phyloP scores from a whole-genome alignment of 805 yeast genomes.

The Saturnispora sanitii region DNA sequence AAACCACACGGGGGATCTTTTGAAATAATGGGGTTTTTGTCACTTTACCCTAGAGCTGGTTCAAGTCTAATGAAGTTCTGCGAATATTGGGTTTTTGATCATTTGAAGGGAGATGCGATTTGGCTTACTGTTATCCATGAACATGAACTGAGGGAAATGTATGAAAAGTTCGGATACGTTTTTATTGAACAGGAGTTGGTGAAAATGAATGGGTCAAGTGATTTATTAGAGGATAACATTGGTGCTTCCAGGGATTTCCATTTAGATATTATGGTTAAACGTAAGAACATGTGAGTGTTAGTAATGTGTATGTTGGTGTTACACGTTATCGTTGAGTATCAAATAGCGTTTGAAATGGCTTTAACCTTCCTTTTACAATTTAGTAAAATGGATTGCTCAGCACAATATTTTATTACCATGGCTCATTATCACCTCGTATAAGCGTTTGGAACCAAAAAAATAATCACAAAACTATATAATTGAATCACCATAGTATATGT shows the following conservation, averaged over 20 bases:
- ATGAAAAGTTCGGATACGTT: conserved; percentile 33
- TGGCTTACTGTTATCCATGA: conserved; percentile 38
- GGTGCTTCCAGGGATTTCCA: conserved; percentile 32
- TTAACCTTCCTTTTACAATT: too few relatives aligned
- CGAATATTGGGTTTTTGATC: conserved; percentile 11
- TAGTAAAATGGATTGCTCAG: too few relatives aligned
- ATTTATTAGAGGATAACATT: conserved; percentile 30
- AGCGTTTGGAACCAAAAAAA: too few relatives aligned
- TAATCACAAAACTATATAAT: too few relatives aligned
- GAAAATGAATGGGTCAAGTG: conserved; percentile 16
- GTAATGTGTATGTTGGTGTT: too few relatives aligned
- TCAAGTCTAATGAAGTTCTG: conserved; percentile 16
- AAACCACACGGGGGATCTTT: conserved; percentile 21
- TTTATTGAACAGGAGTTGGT: conserved; percentile 20
- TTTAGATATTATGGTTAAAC: conserved; percentile 29
- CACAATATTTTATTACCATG: too few relatives aligned
- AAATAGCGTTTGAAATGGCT: too few relatives aligned
- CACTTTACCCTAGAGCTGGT: conserved; percentile 35
- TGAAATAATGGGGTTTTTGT: conserved; percentile 46
- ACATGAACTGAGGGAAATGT: conserved; percentile 40
- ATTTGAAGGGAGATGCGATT: conserved; percentile 16
- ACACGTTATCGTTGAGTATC: too few relatives aligned
- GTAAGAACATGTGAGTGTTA: too few relatives aligned
- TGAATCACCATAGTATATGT: too few relatives aligned
- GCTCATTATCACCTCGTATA: too few relatives aligned